These are phyloP conservation scores for Podaxis sp. DNA, from an alignment of 768 basidiomycete genomes.

Conservation along the genomic window DNA sequence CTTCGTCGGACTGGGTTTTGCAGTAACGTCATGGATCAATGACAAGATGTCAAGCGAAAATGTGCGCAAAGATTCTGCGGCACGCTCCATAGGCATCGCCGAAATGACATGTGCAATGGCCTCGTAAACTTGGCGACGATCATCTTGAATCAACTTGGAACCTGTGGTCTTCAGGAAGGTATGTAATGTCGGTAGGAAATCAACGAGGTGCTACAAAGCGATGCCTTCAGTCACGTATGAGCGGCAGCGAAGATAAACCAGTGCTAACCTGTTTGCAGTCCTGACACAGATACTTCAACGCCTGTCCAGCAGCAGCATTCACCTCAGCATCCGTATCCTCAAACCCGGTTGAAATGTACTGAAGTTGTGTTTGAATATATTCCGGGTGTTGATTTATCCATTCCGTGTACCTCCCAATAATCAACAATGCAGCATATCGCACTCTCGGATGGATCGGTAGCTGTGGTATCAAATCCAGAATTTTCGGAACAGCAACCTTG, in stretches of 20 bases:
- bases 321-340: slow-evolving; percentile 79
- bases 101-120: slow-evolving; percentile 95
- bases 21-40: slow-evolving; percentile 62
- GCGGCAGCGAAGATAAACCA: not conserved
- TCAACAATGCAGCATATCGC: slow-evolving; percentile 91
- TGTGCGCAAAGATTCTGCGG: slow-evolving; percentile 79
- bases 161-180: slow-evolving; percentile 82
- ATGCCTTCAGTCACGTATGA: slow-evolving; percentile 4
- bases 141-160: slow-evolving; percentile 76
- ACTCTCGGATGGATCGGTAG: slow-evolving; percentile 88
- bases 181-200: slow-evolving; percentile 89
- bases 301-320: slow-evolving; percentile 90
- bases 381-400: slow-evolving; percentile 91
- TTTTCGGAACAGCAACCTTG: slow-evolving; percentile 85
- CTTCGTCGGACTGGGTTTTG: slow-evolving; percentile 53
- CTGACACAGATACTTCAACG: slow-evolving; percentile 93
- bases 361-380: slow-evolving; percentile 80
- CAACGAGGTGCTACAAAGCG: slow-evolving; percentile 69
- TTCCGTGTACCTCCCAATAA: slow-evolving; percentile 93
- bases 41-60: slow-evolving; percentile 85
- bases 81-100: slow-evolving; percentile 86
- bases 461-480: slow-evolving; percentile 90
- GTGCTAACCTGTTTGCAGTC: slow-evolving; percentile 81
- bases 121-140: slow-evolving; percentile 89
- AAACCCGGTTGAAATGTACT: slow-evolving; percentile 91